Percentiles rank a stretch among this genome's conserved stretches.
Evolutionary conservation across 345 rosid genomes (phyloP).

Genomic region (Brassica napus): DNA sequence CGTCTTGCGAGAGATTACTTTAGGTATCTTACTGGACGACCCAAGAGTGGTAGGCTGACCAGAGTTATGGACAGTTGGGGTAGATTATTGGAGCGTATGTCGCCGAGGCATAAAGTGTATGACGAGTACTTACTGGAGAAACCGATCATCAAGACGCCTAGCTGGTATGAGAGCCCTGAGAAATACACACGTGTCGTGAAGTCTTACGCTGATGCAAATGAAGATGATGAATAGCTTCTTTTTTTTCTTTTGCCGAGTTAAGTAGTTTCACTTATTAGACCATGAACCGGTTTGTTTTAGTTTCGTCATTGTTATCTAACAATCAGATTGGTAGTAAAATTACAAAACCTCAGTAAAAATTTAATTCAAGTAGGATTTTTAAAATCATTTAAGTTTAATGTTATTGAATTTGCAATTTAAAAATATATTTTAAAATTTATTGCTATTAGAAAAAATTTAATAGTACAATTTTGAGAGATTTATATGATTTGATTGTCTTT

Average conservation of each 20-base stretch:
- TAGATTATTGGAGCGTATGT: conserved; percentile 38
- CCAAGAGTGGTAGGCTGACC: conserved; percentile 55
- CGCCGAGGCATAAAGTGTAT: conserved; percentile 35
- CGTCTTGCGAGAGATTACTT: conserved; percentile 66
- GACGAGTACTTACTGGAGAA: conserved; percentile 57
- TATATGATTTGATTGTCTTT: neutral
- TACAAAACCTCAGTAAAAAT: neutral
- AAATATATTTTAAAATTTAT: neutral
- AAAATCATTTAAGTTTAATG: neutral
- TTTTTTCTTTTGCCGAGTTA: neutral
- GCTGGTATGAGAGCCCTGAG: conserved; percentile 56
- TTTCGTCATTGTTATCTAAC: conserved; percentile 10
- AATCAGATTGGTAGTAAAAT: conserved; percentile 4
- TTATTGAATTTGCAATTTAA: neutral
- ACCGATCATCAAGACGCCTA: conserved; percentile 51
- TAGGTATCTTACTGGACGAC: conserved; percentile 53
- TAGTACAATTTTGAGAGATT: neutral
- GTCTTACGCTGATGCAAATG: conserved; percentile 21
- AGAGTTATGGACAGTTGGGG: conserved; percentile 55
- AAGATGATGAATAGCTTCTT: neutral
- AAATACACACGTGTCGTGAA: conserved; percentile 45
- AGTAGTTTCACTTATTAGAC: neutral
- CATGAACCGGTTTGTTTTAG: neutral
- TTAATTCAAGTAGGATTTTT: neutral
- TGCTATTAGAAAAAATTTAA: neutral